Base-by-base conservation (phyloP, 441 rosid species). In the Erysimum pusillum region DNA sequence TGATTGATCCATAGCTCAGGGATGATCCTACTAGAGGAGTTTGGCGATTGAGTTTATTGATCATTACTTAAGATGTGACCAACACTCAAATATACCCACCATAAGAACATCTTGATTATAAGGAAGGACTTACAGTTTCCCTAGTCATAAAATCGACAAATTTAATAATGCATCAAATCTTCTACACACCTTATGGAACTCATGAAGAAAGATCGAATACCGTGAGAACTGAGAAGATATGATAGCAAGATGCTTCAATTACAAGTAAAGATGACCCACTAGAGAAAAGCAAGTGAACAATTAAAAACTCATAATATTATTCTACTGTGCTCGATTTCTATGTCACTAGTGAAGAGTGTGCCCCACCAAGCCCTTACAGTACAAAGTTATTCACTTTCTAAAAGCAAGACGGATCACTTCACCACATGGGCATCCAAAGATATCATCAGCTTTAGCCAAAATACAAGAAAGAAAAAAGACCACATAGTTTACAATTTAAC, bases 371-470 rank as follows among this genome's bases (percentile, higher is more conserved):
- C 46, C 32, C 71, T 67, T 66, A 52, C 41, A 73, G 34, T 42
- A 67, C 74, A 73, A 61, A 32, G 44, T 56, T 14, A 54, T 58
- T 63, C 67, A 67, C 77, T 67, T 75, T 80, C 73, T 80, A 56
- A 58, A 71, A 71, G 74, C 49, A 71, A 67, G 48, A 42, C 14
- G 38, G 48, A 49, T 66, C 62, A 62, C 69, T 67, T 67, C 63
- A 67, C 39, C 76, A 71, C 75, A 80, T 75, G 76, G 76, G 74
- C 59, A 78, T 74, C 81, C 72, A 66, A 79, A 73, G 79, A 51
- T 71, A 36, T 44, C 77, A 36, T 44, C 77, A 62, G 32, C 71
- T 36, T 62, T 56, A 53, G 63, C 42, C 53, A 41, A 58, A 3
- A 22, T 31, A 39, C 68, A 49, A 36, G 35, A 57, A 14, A 39